phyloP scores from a whole-genome alignment of 169 alveolate species.

The Eimeria maxima region DNA sequence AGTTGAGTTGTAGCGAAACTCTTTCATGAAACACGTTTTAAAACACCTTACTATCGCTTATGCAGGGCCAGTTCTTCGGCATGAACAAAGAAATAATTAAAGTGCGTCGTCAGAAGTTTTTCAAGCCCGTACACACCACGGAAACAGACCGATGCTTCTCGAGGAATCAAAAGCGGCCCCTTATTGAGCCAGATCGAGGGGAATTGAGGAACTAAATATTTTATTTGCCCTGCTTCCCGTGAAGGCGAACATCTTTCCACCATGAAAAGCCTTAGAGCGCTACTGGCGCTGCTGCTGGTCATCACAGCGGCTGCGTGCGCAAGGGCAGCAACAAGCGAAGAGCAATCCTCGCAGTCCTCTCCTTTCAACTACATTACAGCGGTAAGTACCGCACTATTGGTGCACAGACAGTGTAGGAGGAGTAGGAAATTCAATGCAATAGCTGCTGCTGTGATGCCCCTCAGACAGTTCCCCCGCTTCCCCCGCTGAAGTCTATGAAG shows the following conservation, averaged over 20 bases:
- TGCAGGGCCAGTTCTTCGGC: background rate
- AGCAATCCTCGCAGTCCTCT: slow-evolving; percentile 16
- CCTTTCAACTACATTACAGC: slow-evolving; percentile 70
- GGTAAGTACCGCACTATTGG: background rate
- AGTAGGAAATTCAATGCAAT: background rate
- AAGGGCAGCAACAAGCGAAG: background rate
- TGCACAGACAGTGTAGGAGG: background rate
- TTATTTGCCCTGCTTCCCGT: background rate
- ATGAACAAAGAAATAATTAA: background rate
- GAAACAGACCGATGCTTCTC: background rate
- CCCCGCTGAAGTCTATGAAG: background rate
- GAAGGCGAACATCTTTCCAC: background rate
- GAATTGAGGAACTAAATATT: background rate
- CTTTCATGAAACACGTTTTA: background rate
- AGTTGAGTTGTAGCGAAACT: background rate
- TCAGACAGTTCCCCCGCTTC: background rate
- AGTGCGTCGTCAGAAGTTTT: background rate
- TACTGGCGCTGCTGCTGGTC: slow-evolving; percentile 57
- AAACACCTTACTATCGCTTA: background rate
- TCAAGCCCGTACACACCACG: background rate
- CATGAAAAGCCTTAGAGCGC: slow-evolving; percentile 39
- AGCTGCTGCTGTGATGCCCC: background rate
- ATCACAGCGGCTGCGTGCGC: background rate
- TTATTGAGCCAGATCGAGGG: slow-evolving; percentile 1
- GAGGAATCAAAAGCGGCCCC: background rate